Evolutionary conservation across 2,329 filamentous ascomycete genomes (phyloP).

Genomic region (Arachnomyces sp.): DNA sequence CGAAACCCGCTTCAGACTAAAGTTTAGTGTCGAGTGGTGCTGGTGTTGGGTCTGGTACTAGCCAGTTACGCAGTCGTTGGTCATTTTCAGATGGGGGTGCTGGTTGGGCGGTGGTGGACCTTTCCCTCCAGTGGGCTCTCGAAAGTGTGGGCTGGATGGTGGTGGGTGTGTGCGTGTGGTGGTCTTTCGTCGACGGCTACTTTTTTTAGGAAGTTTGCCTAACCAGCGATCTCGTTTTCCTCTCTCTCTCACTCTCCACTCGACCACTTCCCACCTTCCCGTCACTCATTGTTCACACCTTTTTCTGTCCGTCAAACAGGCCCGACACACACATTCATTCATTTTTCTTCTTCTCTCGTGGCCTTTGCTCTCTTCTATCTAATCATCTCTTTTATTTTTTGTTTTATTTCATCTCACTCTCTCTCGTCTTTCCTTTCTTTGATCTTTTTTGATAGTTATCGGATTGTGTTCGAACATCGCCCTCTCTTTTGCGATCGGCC

Average conservation of each 20-base stretch:
- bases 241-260: constrained; percentile 10
- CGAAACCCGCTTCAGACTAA: constrained; percentile 16
- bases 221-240: constrained; percentile 1
- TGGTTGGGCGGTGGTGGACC: too few relatives aligned
- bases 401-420: constrained; percentile 27
- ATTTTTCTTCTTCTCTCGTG: constrained; percentile 9
- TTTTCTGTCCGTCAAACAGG: constrained; percentile 9
- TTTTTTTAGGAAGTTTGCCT: too few relatives aligned
- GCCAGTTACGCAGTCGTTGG: background rate
- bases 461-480: too few relatives aligned
- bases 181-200: too few relatives aligned
- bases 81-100: too few relatives aligned
- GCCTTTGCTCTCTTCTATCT: constrained; percentile 8
- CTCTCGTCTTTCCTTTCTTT: constrained; percentile 3
- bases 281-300: constrained; percentile 11
- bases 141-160: too few relatives aligned
- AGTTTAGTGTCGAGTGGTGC: constrained; percentile 2
- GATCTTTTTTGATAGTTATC: background rate
- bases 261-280: constrained; percentile 10
- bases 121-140: too few relatives aligned
- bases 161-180: too few relatives aligned
- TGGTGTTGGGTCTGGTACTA: background rate
- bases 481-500: too few relatives aligned
- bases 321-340: constrained; percentile 4
- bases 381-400: constrained; percentile 9